phyloP scores from a whole-genome alignment of 2,329 filamentous ascomycete species.

The Verticillium isaacii region DNA sequence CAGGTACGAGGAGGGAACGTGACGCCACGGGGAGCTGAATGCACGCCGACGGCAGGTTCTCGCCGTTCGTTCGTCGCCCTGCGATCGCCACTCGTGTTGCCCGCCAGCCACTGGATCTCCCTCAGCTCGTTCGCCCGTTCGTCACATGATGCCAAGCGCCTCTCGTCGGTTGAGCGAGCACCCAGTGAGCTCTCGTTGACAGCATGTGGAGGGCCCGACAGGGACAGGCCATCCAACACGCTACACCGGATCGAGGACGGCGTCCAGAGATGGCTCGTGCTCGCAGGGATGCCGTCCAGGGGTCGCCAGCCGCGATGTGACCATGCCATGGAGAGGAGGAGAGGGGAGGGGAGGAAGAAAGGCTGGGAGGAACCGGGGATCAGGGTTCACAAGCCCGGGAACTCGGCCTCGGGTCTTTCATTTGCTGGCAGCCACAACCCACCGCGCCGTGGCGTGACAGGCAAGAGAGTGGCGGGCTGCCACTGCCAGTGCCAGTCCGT shows the following conservation, averaged over 20 bases:
- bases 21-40: not conserved
- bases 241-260: not conserved
- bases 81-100: not conserved
- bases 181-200: slow-evolving; percentile 1
- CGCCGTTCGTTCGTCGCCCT: not conserved
- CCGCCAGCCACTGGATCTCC: not conserved
- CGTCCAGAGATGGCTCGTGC: not conserved
- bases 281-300: not conserved
- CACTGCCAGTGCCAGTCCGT: not conserved
- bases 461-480: not conserved
- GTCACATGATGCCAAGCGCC: slow-evolving; percentile 2
- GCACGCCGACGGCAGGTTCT: not conserved
- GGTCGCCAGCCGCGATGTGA: not conserved
- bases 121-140: not conserved
- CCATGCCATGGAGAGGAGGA: not conserved
- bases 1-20: not conserved
- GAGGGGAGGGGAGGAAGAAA: not conserved
- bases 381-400: not conserved
- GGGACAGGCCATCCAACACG: not conserved
- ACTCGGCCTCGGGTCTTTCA: not conserved
- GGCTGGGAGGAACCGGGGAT: not conserved
- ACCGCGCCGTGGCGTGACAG: not conserved
- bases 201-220: not conserved
- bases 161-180: not conserved
- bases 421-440: not conserved